Evolutionary conservation across 2,329 filamentous ascomycete species (phyloP).

Genomic region (Tolypocladium sp.): DNA sequence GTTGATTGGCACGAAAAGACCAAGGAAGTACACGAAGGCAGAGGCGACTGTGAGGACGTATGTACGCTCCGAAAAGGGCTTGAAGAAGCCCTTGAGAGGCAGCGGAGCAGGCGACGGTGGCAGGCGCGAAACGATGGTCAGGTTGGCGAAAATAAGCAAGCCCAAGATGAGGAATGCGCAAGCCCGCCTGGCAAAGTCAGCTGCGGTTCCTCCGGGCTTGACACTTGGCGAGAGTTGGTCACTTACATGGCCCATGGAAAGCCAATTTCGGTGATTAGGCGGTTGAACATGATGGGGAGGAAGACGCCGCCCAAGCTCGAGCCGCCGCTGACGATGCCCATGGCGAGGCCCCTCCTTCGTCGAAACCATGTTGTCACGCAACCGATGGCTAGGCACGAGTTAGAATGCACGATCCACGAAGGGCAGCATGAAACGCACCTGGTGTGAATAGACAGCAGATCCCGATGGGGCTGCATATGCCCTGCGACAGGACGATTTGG

Average conservation of each 20-base stretch:
- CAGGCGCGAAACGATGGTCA: slow-evolving; percentile 20
- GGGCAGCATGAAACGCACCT: slow-evolving; percentile 5
- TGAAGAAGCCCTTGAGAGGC: slow-evolving; percentile 16
- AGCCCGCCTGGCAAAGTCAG: slow-evolving; percentile 10
- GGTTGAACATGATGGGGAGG: slow-evolving; percentile 29
- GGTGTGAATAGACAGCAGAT: slow-evolving; percentile 24
- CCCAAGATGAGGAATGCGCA: slow-evolving; percentile 26
- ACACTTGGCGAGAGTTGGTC: too few species aligned
- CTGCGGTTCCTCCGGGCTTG: too few species aligned
- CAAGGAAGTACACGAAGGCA: slow-evolving; percentile 19
- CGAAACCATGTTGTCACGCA: slow-evolving; percentile 24
- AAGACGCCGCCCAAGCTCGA: slow-evolving; percentile 28
- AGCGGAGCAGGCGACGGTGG: slow-evolving; percentile 17
- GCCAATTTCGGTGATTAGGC: slow-evolving; percentile 23
- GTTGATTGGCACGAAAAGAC: slow-evolving; percentile 23
- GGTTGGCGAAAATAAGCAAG: slow-evolving; percentile 21
- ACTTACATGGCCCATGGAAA: slow-evolving; percentile 27
- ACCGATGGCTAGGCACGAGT: slow-evolving; percentile 13
- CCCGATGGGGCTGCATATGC: slow-evolving; percentile 26
- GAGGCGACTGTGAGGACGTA: slow-evolving; percentile 16
- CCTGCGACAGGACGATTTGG: slow-evolving; percentile 29
- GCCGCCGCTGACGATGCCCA: slow-evolving; percentile 24
- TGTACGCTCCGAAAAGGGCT: slow-evolving; percentile 18
- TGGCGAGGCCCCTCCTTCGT: slow-evolving; percentile 22
- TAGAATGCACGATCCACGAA: background rate